Percentiles rank a stretch among this genome's conserved stretches.
Evolutionary conservation across 176 grass and related monocot genomes (phyloP).

Genomic region (Triticum dicoccoides): DNA sequence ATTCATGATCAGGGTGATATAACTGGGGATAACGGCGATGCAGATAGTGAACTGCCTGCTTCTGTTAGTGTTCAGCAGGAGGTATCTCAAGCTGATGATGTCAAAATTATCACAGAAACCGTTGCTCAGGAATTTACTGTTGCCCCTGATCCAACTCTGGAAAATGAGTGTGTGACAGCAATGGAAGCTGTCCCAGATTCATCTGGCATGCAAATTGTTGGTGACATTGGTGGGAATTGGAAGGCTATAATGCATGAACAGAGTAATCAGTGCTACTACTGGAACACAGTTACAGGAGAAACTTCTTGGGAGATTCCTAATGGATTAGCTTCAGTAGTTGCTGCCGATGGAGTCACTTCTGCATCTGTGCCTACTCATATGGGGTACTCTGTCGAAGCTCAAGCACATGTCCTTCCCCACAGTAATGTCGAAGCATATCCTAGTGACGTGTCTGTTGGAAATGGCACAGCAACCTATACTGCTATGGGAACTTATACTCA

Average conservation of each 20-base stretch:
- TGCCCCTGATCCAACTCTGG: constrained; percentile 24
- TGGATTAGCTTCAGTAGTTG: constrained; percentile 32
- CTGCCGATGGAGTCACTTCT: constrained; percentile 31
- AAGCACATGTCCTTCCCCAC: constrained; percentile 36
- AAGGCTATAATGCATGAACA: constrained; percentile 85
- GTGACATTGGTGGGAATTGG: constrained; percentile 75
- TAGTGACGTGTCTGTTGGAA: constrained; percentile 33
- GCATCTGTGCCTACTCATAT: constrained; percentile 30
- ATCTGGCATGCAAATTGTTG: constrained; percentile 75
- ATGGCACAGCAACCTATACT: constrained; percentile 40
- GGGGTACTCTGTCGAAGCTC: constrained; percentile 36
- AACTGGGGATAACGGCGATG: background rate
- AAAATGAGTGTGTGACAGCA: constrained; percentile 18
- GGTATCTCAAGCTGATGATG: constrained; percentile 24
- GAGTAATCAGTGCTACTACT: constrained; percentile 92
- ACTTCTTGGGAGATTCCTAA: constrained; percentile 92
- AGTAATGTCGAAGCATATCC: constrained; percentile 43
- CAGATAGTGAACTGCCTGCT: constrained; percentile 25
- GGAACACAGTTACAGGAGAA: constrained; percentile 96
- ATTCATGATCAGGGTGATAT: background rate
- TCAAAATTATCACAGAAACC: constrained; percentile 26
- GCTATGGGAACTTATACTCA: constrained; percentile 47
- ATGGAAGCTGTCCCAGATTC: constrained; percentile 37
- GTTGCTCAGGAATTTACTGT: constrained; percentile 35
- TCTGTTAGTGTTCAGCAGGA: constrained; percentile 42